Base-by-base conservation (phyloP, 371 early-diverging fungal species). In the Capillidium heterosporum region DNA sequence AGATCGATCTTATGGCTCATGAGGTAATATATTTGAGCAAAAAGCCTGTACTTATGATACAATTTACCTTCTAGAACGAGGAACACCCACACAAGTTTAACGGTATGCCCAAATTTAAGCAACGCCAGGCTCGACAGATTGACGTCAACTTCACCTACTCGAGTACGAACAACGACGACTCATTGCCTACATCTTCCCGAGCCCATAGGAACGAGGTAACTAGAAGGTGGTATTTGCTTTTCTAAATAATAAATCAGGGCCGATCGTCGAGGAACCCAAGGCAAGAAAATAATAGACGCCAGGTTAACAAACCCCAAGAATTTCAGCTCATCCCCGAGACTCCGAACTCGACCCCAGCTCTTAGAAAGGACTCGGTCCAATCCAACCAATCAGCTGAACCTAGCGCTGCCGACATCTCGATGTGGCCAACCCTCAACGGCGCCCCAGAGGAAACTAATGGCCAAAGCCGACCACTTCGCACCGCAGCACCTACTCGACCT, bases 1-100 rank as follows among this genome's bases (percentile, higher is more conserved):
- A 90, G 23, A 79, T 96, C 55, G 96, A 96, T 65, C 62, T 94
- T 35, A 86, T 84, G 61, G 87, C 81, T 3, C 96, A 96, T 59
- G 75, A 76, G 65, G 77, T 74, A 43, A 59, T 27, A 26, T 11
- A 13, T 26, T 28, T 1, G n/a, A n/a, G n/a, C n/a, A n/a, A n/a
- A n/a, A n/a, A n/a, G n/a, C n/a, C n/a, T n/a, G n/a, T 56, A 23
- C 1, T 15, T 24, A n/a, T 13, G 24, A n/a, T 41, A 5, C 19
- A 8, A 35, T 41, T 17, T 46, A 26, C 21, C 44, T 11, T 11
- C 11, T 43, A 43, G 44, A 23, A 40, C 24, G 57, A 43, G 27
- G 57, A 60, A 26, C 58, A 67, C 50, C 58, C 58, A 43, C 60
- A 59, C 13, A 57, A 62, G 29, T 32, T 57, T 23, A 27, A 46